Evolutionary conservation across 331 rosid species (phyloP), one percentile per base, ranked within the genome.

Genomic region (Dryas integrifolia): DNA sequence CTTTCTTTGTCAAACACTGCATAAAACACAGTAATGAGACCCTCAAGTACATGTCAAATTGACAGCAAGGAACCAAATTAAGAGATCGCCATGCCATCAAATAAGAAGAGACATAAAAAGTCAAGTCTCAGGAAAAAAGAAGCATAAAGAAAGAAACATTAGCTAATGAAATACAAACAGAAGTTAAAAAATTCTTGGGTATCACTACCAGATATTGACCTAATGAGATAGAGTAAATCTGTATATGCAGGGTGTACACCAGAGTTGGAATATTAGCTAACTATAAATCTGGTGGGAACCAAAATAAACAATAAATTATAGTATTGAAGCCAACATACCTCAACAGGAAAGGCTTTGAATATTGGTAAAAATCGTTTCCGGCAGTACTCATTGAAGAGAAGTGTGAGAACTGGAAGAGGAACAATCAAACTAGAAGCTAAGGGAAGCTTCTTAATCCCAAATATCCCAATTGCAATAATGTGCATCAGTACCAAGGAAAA

Each of bases 351-450:
- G 15, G 58, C 58, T 76, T 77, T 50, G 84, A 89, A 92, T 8
- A 86, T 74, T 41, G 98, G 86, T 44, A 81, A 72, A 77, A 92
- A 92, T 46, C 92, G 87, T 69, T 88, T 88, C 66, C 41, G 88
- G 83, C 95, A 86, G 71, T 86, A 88, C 77, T 79, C 96, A 4
- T 88, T 76, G 89, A 92, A 90, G 11, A 92, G 84, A 67, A 92
- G 95, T 45, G 98, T 92, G 66, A 92, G 86, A 76, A 86, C 15
- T 35, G 91, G 98, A 75, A 92, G 98, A 80, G 96, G 95, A 79
- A 88, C 16, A 30, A 16, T 84, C 73, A 90, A 79, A 56, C 52
- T 73, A 13, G 98, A 24, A 58, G 95, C 96, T 24, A 90, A 79
- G 51, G 92, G 86, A 76, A 89, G 78, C 69, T 81, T 67, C 82